phyloP scores from a whole-genome alignment of 257 asterid genomes.

The Eucommia ulmoides region DNA sequence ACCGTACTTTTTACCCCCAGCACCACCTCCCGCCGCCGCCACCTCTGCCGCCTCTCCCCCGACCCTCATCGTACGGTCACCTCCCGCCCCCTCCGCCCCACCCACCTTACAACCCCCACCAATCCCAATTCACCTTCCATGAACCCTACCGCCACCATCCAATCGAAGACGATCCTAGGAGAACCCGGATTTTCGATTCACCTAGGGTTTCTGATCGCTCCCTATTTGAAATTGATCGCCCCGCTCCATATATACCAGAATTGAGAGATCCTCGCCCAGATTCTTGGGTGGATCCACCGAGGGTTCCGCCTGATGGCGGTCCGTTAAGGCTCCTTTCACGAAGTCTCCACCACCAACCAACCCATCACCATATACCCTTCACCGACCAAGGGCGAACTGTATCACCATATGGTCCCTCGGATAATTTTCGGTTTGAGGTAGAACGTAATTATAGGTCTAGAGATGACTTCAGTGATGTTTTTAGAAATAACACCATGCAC shows the following conservation, averaged over 20 bases:
- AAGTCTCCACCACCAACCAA: neutral
- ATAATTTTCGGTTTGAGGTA: neutral
- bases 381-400: neutral
- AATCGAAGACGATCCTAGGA: neutral
- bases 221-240: conserved; percentile 10
- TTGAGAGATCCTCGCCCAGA: conserved; percentile 9
- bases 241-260: conserved; percentile 11
- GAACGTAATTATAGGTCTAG: conserved; percentile 18
- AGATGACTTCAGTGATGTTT: conserved; percentile 14
- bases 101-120: conserved; percentile 21
- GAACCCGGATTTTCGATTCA: conserved; percentile 24
- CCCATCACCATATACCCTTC: too few relatives aligned
- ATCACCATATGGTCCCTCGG: neutral
- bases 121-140: conserved; percentile 9
- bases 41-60: conserved; percentile 9
- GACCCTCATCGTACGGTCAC: conserved; percentile 12
- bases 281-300: neutral
- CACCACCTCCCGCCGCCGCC: conserved; percentile 20
- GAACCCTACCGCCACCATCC: conserved; percentile 12
- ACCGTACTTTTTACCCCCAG: conserved; percentile 14
- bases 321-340: neutral
- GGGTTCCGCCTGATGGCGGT: neutral
- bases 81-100: conserved; percentile 12
- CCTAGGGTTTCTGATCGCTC: conserved; percentile 8
- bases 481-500: conserved; percentile 4